Evolutionary conservation across 2,329 filamentous ascomycete species (phyloP).

Genomic region (Botrytis porri): DNA sequence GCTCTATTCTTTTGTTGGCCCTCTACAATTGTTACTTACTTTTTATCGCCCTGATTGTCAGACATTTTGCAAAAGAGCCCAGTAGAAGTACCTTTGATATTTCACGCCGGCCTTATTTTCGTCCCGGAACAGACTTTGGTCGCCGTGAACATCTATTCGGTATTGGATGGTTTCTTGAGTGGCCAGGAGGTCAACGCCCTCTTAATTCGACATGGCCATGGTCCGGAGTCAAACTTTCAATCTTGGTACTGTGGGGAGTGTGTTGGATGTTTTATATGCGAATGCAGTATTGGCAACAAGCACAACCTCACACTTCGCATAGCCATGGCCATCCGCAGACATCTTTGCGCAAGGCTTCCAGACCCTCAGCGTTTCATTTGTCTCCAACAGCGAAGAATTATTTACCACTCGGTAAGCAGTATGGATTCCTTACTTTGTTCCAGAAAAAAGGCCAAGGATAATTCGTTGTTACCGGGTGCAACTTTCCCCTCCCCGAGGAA

Average conservation of each 20-base stretch:
- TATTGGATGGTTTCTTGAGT: constrained; percentile 33
- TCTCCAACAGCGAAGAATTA: not conserved
- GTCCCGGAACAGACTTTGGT: not conserved
- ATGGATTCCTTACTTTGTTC: not conserved
- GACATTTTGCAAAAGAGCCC: not conserved
- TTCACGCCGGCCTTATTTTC: constrained; percentile 10
- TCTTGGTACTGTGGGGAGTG: constrained; percentile 32
- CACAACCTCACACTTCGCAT: not conserved
- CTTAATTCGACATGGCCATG: constrained; percentile 34
- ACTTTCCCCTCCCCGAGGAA: not conserved
- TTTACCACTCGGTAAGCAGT: constrained; percentile 12
- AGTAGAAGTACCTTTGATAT: not conserved
- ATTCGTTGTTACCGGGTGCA: not conserved
- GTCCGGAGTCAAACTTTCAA: constrained; percentile 30
- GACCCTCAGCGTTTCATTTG: not conserved
- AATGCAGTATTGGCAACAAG: constrained; percentile 8
- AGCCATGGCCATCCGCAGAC: not conserved
- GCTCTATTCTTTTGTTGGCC: not conserved
- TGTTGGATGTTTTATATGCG: constrained; percentile 33
- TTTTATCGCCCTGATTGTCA: constrained; percentile 8
- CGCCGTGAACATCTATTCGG: constrained; percentile 25
- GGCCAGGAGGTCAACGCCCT: constrained; percentile 29
- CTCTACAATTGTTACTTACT: not conserved
- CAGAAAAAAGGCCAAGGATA: not conserved
- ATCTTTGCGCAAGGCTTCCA: not conserved